phyloP scores from a whole-genome alignment of 192 early-diverging fungal genomes.

The Backusella macrospora region DNA sequence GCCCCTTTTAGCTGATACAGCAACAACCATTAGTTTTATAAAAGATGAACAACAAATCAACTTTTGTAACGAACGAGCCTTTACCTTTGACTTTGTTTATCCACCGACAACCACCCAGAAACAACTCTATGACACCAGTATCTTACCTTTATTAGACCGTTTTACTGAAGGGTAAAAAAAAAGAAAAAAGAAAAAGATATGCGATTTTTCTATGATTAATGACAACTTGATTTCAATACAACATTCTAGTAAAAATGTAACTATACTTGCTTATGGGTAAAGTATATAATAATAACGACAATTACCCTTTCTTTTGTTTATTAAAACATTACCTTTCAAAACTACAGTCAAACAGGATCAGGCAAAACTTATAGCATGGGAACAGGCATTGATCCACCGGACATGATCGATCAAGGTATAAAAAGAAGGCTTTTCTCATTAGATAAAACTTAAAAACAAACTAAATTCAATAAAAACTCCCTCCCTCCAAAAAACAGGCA shows the following conservation, averaged over 20 bases:
- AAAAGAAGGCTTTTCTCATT: background rate
- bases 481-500: too few relatives aligned
- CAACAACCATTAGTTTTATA: background rate
- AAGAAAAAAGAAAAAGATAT: background rate
- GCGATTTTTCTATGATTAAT: too few relatives aligned
- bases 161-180: conserved; percentile 70
- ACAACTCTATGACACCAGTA: conserved; percentile 60
- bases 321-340: background rate
- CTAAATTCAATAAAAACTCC: background rate
- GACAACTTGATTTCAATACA: too few relatives aligned
- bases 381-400: conserved; percentile 55
- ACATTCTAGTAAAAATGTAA: conserved; percentile 78
- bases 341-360: conserved; percentile 76
- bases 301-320: background rate
- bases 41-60: background rate
- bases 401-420: conserved; percentile 16
- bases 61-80: conserved; percentile 57
- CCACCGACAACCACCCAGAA: conserved; percentile 56
- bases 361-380: conserved; percentile 98
- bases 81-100: conserved; percentile 76
- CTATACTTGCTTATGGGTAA: conserved; percentile 87
- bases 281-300: conserved; percentile 4
- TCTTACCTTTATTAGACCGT: conserved; percentile 59
- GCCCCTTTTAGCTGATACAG: background rate
- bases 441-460: background rate